Conservation (phyloP, 2,329 filamentous ascomycete genomes). For the Sporothrix brunneoviolacea region DNA sequence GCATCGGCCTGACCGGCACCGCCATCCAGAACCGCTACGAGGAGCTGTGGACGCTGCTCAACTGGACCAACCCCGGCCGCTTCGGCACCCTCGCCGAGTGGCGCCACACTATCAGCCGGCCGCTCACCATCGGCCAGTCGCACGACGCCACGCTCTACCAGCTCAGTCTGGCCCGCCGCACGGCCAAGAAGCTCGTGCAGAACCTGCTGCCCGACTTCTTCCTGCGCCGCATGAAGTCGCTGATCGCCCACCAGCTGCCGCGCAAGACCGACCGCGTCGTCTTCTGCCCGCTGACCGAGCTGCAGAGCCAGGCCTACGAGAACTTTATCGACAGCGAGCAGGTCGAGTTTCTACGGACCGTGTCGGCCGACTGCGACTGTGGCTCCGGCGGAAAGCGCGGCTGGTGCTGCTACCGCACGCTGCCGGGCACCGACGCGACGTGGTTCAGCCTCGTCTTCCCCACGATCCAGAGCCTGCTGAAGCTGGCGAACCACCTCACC, state of each 20-base stretch:
- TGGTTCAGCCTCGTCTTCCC: constrained; percentile 83
- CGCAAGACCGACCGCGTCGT: constrained; percentile 93
- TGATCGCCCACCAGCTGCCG: constrained; percentile 87
- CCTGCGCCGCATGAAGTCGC: constrained; percentile 81
- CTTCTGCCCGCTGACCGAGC: constrained; percentile 82
- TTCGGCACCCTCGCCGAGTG: constrained; percentile 63
- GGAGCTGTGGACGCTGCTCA: constrained; percentile 90
- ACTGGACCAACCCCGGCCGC: constrained; percentile 87
- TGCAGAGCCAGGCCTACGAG: constrained; percentile 76
- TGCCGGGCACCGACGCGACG: constrained; percentile 32
- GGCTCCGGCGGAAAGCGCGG: constrained; percentile 63
- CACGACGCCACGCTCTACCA: constrained; percentile 83
- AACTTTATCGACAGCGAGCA: constrained; percentile 69
- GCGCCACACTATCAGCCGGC: constrained; percentile 69
- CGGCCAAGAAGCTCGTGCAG: constrained; percentile 75
- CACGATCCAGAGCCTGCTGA: constrained; percentile 72
- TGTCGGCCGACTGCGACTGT: constrained; percentile 64
- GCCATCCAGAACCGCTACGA: constrained; percentile 98
- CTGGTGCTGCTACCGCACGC: constrained; percentile 65
- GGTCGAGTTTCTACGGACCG: constrained; percentile 60
- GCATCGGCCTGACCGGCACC: constrained; percentile 89
- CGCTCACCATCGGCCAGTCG: constrained; percentile 80
- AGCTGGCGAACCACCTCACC: constrained; percentile 87
- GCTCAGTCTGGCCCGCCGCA: constrained; percentile 71
- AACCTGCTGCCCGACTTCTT: constrained; percentile 89